Evolutionary conservation across 257 asterid genomes (phyloP).

Genomic region (Penstemon davidsonii): DNA sequence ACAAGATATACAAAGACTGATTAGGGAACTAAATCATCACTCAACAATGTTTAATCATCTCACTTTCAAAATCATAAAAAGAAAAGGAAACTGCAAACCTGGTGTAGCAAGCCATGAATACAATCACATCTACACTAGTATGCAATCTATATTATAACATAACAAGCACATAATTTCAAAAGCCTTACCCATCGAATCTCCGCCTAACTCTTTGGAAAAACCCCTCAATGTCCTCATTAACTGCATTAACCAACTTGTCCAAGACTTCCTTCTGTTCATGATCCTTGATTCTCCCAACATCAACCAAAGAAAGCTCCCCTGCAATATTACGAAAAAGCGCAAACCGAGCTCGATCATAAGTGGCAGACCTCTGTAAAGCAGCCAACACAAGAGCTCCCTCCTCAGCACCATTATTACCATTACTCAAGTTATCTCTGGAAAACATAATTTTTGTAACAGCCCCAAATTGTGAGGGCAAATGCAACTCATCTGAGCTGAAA

Average conservation of each 20-base stretch:
- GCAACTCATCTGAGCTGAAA: constrained; percentile 1
- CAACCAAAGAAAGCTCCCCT: constrained; percentile 64
- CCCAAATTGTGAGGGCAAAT: constrained; percentile 33
- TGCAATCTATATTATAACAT: background rate
- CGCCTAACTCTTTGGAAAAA: constrained; percentile 64
- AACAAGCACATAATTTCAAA: constrained; percentile 9
- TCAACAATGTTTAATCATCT: constrained; percentile 9
- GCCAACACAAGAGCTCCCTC: constrained; percentile 66
- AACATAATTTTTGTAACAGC: constrained; percentile 34
- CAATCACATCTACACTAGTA: background rate
- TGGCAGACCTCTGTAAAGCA: constrained; percentile 71
- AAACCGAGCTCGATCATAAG: constrained; percentile 57
- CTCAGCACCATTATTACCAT: constrained; percentile 38
- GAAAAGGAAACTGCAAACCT: background rate
- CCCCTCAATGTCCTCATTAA: constrained; percentile 56
- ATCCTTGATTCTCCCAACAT: constrained; percentile 49
- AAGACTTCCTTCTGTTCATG: constrained; percentile 53
- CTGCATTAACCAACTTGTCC: constrained; percentile 53
- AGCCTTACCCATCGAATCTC: constrained; percentile 81
- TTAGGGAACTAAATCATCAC: background rate
- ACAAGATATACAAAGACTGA: background rate
- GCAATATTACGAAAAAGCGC: constrained; percentile 46
- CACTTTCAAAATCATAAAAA: background rate
- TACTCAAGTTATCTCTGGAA: constrained; percentile 30
- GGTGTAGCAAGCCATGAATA: background rate